Evolutionary conservation across 2,329 filamentous ascomycete species (phyloP), one percentile per base, ranked within the genome.

Genomic region (Trichoderma endophyticum): DNA sequence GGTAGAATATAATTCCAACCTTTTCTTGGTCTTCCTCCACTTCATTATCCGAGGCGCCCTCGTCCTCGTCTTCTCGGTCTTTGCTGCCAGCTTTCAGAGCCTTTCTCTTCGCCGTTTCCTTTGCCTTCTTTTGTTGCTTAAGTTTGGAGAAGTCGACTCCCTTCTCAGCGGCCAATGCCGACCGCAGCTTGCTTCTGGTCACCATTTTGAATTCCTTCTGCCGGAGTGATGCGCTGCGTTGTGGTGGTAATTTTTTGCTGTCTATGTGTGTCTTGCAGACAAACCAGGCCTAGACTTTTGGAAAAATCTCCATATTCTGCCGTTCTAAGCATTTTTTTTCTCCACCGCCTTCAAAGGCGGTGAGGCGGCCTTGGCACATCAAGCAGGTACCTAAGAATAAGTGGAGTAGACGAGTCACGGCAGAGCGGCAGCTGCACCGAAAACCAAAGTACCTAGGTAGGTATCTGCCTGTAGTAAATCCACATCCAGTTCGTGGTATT

Each of bases 121-220:
- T 87, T 75, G 82, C 78, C 75, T 83, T 83, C 75, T 86, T 86
- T 78, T 84, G 81, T 71, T 86, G 82, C 76, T 86, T 87, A 56
- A 85, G 75, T 76, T 87, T 87, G 75, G 85, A 82, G 62, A 86
- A 86, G 73, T 89, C 87, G 15, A 81, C 79, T 59, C 86, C 85
- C 78, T 89, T 88, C 64, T 90, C 85, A 54, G 85, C 85, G 61
- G 83, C 84, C 18, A 90, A 80, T 11, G 87, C 87, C 78, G 86
- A 80, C 79, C 86, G 87, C 69, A 89, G 81, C 75, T 85, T 87
- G 78, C 83, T 83, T 78, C 83, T 84, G 28, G 79, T 81, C 64
- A 82, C 83, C 83, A 84, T 84, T 57, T 54, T 84, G 56, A 26
- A 6, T n/a, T 51, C 5, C n/a, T 69, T 30, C n/a, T 34, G 8